Evolutionary conservation across 352 stramenopile genomes (phyloP).

Genomic region (Phytopythium helicoides): DNA sequence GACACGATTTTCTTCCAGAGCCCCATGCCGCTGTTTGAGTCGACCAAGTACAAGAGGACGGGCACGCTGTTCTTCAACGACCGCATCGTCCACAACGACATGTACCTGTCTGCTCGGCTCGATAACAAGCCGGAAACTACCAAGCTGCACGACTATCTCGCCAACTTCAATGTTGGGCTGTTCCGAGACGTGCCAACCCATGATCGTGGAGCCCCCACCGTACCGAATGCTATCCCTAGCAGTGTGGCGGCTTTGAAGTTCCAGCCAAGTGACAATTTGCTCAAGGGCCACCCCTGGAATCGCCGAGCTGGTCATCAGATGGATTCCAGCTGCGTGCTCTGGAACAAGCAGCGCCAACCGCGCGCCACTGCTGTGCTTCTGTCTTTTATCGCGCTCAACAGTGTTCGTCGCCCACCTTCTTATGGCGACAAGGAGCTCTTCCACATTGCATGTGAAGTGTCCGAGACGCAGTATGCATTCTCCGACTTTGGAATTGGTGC

Average conservation of each 20-base stretch:
- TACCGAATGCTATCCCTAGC: constrained; percentile 16
- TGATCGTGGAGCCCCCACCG: constrained; percentile 19
- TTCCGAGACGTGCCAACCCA: constrained; percentile 38
- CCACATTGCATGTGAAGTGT: constrained; percentile 64
- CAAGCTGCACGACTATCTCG: constrained; percentile 49
- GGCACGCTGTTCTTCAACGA: constrained; percentile 65
- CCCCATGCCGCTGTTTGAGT: constrained; percentile 52
- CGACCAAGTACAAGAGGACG: constrained; percentile 42
- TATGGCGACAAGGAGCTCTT: constrained; percentile 84
- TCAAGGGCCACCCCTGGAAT: constrained; percentile 64
- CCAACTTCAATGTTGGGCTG: constrained; percentile 42
- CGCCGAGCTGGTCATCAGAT: constrained; percentile 60
- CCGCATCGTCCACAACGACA: constrained; percentile 32
- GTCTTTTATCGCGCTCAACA: constrained; percentile 48
- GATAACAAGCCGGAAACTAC: constrained; percentile 20
- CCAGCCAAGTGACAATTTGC: constrained; percentile 52
- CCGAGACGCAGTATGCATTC: constrained; percentile 66
- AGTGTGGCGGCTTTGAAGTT: constrained; percentile 21
- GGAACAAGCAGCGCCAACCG: constrained; percentile 64
- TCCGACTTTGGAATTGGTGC: constrained; percentile 61
- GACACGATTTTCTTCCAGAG: constrained; percentile 63
- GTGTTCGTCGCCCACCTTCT: constrained; percentile 31
- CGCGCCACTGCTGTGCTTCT: constrained; percentile 63
- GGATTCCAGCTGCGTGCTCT: constrained; percentile 77
- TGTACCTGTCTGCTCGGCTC: constrained; percentile 42